Percentiles rank a stretch among this genome's conserved stretches.
phyloP scores from a whole-genome alignment of 2,329 filamentous ascomycete genomes.

The Sordariomycetes sp. region DNA sequence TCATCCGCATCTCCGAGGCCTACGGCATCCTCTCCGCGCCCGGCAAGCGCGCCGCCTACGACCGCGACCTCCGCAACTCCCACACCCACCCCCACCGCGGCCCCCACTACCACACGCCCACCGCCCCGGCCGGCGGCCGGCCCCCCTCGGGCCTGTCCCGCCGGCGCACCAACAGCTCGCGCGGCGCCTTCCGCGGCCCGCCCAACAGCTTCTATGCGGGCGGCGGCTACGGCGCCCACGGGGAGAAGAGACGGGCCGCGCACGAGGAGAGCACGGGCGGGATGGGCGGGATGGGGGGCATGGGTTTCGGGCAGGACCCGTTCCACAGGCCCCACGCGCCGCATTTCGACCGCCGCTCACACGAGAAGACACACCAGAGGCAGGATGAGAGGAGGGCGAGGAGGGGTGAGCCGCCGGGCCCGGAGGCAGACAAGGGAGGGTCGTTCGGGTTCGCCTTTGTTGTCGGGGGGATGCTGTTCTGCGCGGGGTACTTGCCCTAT shows the following conservation, averaged over 20 bases:
- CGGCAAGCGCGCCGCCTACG: slow-evolving; percentile 69
- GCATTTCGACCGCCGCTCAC: slow-evolving; percentile 68
- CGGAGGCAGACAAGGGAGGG: background rate
- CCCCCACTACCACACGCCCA: slow-evolving; percentile 39
- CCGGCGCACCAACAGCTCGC: slow-evolving; percentile 27
- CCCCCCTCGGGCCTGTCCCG: slow-evolving; percentile 73
- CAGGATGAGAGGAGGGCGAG: slow-evolving; percentile 37
- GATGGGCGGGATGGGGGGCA: slow-evolving; percentile 29
- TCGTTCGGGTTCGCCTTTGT: slow-evolving; percentile 3
- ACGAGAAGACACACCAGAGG: slow-evolving; percentile 62
- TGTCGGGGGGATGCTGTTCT: slow-evolving; percentile 4
- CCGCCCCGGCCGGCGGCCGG: slow-evolving; percentile 58
- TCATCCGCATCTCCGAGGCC: slow-evolving; percentile 75
- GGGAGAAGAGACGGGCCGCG: slow-evolving; percentile 44
- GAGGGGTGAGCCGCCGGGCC: background rate
- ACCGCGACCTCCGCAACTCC: slow-evolving; percentile 48
- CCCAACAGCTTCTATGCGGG: slow-evolving; percentile 81
- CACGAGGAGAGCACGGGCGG: slow-evolving; percentile 24
- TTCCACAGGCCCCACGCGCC: slow-evolving; percentile 39
- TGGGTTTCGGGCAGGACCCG: slow-evolving; percentile 47
- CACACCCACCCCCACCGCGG: slow-evolving; percentile 18
- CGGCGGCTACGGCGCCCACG: slow-evolving; percentile 64
- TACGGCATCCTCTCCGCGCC: slow-evolving; percentile 67
- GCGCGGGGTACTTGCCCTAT: slow-evolving; percentile 4
- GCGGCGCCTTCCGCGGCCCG: slow-evolving; percentile 70